phyloP scores from a whole-genome alignment of 2,329 filamentous ascomycete genomes.

The Exophiala mesophila region DNA sequence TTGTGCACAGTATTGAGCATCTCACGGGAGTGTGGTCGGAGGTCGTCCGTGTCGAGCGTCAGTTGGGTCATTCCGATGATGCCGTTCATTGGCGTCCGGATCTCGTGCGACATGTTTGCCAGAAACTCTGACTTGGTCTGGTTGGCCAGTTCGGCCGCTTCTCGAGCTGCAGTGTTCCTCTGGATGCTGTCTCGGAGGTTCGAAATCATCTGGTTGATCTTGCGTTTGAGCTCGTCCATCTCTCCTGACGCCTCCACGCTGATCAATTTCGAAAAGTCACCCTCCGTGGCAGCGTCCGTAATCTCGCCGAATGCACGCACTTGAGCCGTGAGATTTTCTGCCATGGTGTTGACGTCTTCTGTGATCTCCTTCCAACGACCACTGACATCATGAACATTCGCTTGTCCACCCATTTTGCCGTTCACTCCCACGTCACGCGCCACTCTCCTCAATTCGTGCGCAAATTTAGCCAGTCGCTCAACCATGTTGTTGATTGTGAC shows the following conservation, averaged over 20 bases:
- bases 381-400: conserved; percentile 85
- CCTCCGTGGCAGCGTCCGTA: conserved; percentile 93
- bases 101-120: conserved; percentile 98
- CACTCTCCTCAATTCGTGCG: conserved; percentile 89
- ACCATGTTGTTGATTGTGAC: conserved; percentile 99
- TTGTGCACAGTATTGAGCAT: conserved; percentile 99
- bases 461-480: conserved; percentile 89
- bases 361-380: conserved; percentile 98
- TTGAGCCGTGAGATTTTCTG: conserved; percentile 81
- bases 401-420: conserved; percentile 97
- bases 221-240: conserved; percentile 98
- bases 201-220: conserved; percentile 99
- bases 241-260: conserved; percentile 96
- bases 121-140: conserved; percentile 98
- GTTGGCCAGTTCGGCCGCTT: conserved; percentile 93
- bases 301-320: conserved; percentile 97
- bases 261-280: conserved; percentile 94
- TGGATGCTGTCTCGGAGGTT: conserved; percentile 94
- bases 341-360: conserved; percentile 93
- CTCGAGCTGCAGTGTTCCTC: conserved; percentile 89
- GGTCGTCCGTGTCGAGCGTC: conserved; percentile 87
- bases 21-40: conserved; percentile 92
- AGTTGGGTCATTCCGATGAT: conserved; percentile 98
- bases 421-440: conserved; percentile 96
- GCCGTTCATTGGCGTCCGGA: conserved; percentile 94